Base-by-base conservation (phyloP, 805 yeast genomes). In the Cyberlindnera mycetangii region DNA sequence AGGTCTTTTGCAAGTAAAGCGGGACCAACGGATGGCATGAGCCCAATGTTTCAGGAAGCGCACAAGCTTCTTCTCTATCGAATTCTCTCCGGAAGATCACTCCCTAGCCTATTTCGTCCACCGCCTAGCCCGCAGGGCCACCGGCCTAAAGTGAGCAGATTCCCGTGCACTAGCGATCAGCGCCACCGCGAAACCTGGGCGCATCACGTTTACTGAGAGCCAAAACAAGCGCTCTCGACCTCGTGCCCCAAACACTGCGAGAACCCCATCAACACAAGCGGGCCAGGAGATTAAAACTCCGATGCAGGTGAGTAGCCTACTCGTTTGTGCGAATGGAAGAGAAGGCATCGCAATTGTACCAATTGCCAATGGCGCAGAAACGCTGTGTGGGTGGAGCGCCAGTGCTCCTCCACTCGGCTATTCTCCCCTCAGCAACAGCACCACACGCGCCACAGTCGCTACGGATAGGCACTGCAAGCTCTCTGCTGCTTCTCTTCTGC, bases 251-350 rank as follows among this genome's bases (percentile, higher is more conserved):
- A 16, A 16, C 17, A 16, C 22, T 16, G 10, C 4, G 11, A 32
- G 6, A 11, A 12, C 10, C 33, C 20, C 17, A 17, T n/a, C 7
- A 32, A 16, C 11, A 16, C 35, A 16, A 17, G n/a, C n/a, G 22
- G 19, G 35, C 28, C 28, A 32, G 35, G 32, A 30, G 32, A 30
- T 15, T 9, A 7, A 17, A 12, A 24, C 38, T 35, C 38, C 21
- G 38, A 49, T 49, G 52, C 52, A 49, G 52, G 52, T 49, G 33
- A 37, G 52, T 35, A 5, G 12, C n/a, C n/a, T n/a, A n/a, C n/a
- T n/a, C n/a, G n/a, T n/a, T 25, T 5, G 5, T n/a, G 12, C 28
- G 12, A 5, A 4, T n/a, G 5, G 12, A 10, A 11, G 7, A 25
- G n/a, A 25, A n/a, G 7, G 5, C 28, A 25, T 25, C 14, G 28